A percentile compares a stretch with the other conserved stretches of the same genome.
These are phyloP conservation scores for Monosporascus cannonballus DNA, from an alignment of 2,329 filamentous ascomycete genomes.

Conservation along the genomic window DNA sequence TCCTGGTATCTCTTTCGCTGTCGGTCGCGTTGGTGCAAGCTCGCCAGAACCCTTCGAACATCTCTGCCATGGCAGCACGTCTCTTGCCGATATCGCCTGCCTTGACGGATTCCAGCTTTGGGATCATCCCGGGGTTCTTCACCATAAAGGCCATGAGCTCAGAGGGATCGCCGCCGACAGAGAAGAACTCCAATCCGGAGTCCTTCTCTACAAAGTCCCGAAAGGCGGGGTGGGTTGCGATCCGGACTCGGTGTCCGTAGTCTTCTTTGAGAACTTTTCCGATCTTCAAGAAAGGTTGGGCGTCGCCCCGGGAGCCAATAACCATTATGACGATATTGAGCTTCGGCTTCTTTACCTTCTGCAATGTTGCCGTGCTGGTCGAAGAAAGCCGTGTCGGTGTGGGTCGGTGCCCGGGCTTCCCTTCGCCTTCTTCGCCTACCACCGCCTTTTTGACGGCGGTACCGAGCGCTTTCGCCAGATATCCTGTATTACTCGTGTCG, in stretches of 20 bases:
- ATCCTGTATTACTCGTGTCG: slow-evolving; percentile 63
- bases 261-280: slow-evolving; percentile 65
- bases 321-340: slow-evolving; percentile 82
- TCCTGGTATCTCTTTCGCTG: slow-evolving; percentile 55
- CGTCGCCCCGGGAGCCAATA: slow-evolving; percentile 73
- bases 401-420: slow-evolving; percentile 5
- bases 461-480: slow-evolving; percentile 67
- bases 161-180: slow-evolving; percentile 70
- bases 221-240: slow-evolving; percentile 75
- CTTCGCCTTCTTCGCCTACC: slow-evolving; percentile 22
- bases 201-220: slow-evolving; percentile 69
- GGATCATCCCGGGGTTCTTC: slow-evolving; percentile 74
- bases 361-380: slow-evolving; percentile 24
- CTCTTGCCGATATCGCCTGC: slow-evolving; percentile 66
- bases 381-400: slow-evolving; percentile 21
- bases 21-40: slow-evolving; percentile 71
- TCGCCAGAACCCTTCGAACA: slow-evolving; percentile 80
- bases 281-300: slow-evolving; percentile 73
- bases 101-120: slow-evolving; percentile 64
- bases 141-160: slow-evolving; percentile 89
- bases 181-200: slow-evolving; percentile 72
- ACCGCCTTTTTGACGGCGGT: slow-evolving; percentile 54
- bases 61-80: slow-evolving; percentile 67
- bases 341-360: slow-evolving; percentile 33
- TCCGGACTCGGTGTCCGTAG: slow-evolving; percentile 68